A percentile compares a stretch with the other conserved stretches of the same genome.
phyloP scores from a whole-genome alignment of 306 rosid species.

The Gynostemma pentaphyllum region DNA sequence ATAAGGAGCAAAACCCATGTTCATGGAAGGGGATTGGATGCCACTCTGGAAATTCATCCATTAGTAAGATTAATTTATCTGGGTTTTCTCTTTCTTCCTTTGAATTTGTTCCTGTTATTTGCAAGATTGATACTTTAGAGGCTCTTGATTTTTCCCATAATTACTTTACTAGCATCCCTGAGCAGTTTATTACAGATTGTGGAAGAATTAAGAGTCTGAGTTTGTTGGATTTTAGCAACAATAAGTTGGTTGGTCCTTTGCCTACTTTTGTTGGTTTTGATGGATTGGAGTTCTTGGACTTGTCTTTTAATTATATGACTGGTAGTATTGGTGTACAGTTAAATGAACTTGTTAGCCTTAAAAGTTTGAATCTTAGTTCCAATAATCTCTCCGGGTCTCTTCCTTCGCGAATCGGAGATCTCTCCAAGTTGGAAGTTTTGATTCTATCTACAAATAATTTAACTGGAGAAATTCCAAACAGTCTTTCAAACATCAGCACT shows the following conservation, averaged over 20 bases:
- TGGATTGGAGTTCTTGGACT: slow-evolving; percentile 46
- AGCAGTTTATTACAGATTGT: slow-evolving; percentile 35
- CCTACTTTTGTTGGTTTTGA: slow-evolving; percentile 49
- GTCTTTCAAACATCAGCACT: slow-evolving; percentile 21
- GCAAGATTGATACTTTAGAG: slow-evolving; percentile 49
- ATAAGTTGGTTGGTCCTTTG: slow-evolving; percentile 25
- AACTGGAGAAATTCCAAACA: slow-evolving; percentile 33
- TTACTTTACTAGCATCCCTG: slow-evolving; percentile 27
- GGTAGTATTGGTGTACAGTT: slow-evolving; percentile 30
- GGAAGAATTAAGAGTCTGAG: slow-evolving; percentile 33
- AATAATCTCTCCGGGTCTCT: slow-evolving; percentile 24
- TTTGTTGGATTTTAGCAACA: slow-evolving; percentile 42
- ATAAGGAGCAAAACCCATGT: slow-evolving; percentile 36
- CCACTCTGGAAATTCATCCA: slow-evolving; percentile 15
- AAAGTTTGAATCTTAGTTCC: slow-evolving; percentile 29
- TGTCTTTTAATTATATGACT: slow-evolving; percentile 23
- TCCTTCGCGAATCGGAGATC: slow-evolving; percentile 32
- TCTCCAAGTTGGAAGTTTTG: slow-evolving; percentile 46
- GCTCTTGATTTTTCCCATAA: slow-evolving; percentile 46
- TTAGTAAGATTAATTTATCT: slow-evolving; percentile 26
- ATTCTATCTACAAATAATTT: slow-evolving; percentile 45
- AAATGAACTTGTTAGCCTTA: slow-evolving; percentile 38
- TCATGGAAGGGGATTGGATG: slow-evolving; percentile 55
- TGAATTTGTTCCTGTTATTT: slow-evolving; percentile 30
- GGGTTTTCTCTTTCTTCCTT: slow-evolving; percentile 25